These are phyloP conservation scores for Pterocarpus santalinus DNA, from an alignment of 306 rosid genomes.

Conservation along the genomic window DNA sequence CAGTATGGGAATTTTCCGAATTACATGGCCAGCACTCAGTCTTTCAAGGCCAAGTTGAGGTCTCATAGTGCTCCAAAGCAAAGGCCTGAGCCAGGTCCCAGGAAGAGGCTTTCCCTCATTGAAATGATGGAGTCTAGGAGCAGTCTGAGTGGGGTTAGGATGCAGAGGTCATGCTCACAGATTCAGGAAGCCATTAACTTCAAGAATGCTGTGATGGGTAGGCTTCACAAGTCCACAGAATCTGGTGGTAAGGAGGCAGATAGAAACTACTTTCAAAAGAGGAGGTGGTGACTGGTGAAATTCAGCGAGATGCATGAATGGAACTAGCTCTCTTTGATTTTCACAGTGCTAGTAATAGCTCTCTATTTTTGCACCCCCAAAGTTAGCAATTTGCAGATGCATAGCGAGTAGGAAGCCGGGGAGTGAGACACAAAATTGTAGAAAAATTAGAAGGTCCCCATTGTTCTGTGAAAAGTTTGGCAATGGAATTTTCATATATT, in stretches of 20 bases:
- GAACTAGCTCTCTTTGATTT: conserved; percentile 12
- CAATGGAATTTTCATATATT: conserved; percentile 34
- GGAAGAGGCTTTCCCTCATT: conserved; percentile 69
- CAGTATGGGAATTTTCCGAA: conserved; percentile 64
- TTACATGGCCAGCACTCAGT: conserved; percentile 81
- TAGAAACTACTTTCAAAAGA: conserved; percentile 48
- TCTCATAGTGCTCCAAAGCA: conserved; percentile 94
- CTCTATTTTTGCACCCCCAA: conserved; percentile 4
- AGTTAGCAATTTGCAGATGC: conserved; percentile 21
- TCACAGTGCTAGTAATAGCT: not conserved
- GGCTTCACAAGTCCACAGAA: conserved; percentile 66
- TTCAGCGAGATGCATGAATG: not conserved
- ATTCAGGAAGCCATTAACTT: conserved; percentile 75
- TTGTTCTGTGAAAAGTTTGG: conserved; percentile 31
- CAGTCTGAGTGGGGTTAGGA: conserved; percentile 79
- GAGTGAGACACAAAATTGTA: conserved; percentile 39
- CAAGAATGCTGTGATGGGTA: conserved; percentile 86
- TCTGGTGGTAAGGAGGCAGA: conserved; percentile 48
- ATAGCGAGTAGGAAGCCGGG: conserved; percentile 21
- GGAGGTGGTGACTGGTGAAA: conserved; percentile 49
- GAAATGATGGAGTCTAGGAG: conserved; percentile 81
- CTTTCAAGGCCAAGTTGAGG: conserved; percentile 87
- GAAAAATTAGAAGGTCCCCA: not conserved
- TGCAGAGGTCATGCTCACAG: conserved; percentile 89
- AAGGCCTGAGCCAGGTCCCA: conserved; percentile 73